Conservation (phyloP, 352 stramenopile genomes). For the Pelagophyceae sp. region DNA sequence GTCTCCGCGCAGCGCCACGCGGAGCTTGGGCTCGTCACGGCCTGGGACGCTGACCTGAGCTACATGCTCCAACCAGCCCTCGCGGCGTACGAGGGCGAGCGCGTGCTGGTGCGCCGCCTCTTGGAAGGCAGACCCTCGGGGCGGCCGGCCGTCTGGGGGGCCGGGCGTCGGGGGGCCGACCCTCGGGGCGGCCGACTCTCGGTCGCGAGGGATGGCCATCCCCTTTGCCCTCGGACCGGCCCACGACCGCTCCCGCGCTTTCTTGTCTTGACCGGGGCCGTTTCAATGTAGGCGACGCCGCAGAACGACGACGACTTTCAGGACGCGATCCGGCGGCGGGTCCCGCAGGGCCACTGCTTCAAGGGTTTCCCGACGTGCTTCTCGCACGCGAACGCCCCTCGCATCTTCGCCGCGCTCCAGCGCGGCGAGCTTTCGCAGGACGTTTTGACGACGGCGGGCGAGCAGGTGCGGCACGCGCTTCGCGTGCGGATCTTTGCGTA, state of each 20-base stretch:
- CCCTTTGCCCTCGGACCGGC: too few species aligned
- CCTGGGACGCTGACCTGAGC: conserved; percentile 60
- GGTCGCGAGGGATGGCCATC: too few species aligned
- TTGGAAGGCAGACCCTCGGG: conserved; percentile 15
- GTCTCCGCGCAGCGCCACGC: conserved; percentile 36
- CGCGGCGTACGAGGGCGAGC: conserved; percentile 69
- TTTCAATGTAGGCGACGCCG: too few species aligned
- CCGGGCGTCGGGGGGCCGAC: not conserved
- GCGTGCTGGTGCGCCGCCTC: too few species aligned
- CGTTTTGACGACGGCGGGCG: conserved; percentile 55
- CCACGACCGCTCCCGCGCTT: too few species aligned
- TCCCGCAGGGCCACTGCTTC: conserved; percentile 67
- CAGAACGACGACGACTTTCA: conserved; percentile 66
- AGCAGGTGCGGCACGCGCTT: conserved; percentile 55
- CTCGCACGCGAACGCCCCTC: conserved; percentile 33
- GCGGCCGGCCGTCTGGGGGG: not conserved
- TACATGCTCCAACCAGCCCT: conserved; percentile 69
- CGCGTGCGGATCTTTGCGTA: conserved; percentile 65
- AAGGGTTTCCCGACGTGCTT: conserved; percentile 67
- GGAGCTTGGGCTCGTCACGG: conserved; percentile 47
- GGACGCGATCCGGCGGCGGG: conserved; percentile 60
- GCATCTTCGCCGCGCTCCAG: conserved; percentile 43
- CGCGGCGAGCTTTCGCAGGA: conserved; percentile 46
- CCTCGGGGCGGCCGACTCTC: conserved; percentile 32
- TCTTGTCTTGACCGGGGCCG: too few species aligned